Evolutionary conservation across 345 rosid species (phyloP).

Genomic region (Lepidium sativum): DNA sequence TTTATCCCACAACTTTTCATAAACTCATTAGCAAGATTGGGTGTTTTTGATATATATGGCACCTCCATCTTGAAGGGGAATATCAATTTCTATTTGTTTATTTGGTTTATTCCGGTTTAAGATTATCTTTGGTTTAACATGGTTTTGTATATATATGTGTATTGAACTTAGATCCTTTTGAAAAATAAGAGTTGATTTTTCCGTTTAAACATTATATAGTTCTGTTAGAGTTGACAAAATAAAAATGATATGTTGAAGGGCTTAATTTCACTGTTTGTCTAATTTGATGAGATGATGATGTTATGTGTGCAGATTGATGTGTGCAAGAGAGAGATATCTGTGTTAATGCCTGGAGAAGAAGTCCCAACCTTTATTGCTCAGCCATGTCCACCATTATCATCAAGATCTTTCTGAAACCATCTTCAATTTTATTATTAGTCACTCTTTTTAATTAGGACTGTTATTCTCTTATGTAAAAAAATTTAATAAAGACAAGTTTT

Average conservation of each 20-base stretch:
- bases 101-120: too few relatives aligned
- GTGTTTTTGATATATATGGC: too few relatives aligned
- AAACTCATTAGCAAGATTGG: too few relatives aligned
- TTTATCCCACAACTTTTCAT: too few relatives aligned
- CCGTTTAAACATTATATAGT: too few relatives aligned
- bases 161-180: too few relatives aligned
- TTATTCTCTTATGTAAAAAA: background rate
- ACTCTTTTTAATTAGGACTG: background rate
- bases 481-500: background rate
- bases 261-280: conserved; percentile 14
- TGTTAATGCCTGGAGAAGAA: conserved; percentile 73
- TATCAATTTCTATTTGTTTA: too few relatives aligned
- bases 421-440: background rate
- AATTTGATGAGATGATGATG: conserved; percentile 13
- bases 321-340: conserved; percentile 54
- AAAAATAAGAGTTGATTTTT: too few relatives aligned
- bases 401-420: conserved; percentile 29
- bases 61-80: too few relatives aligned
- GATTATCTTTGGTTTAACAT: too few relatives aligned
- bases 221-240: background rate
- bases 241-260: background rate
- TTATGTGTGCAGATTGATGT: conserved; percentile 41
- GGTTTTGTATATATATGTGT: too few relatives aligned
- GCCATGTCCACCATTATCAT: conserved; percentile 45
- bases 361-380: conserved; percentile 66